These are phyloP conservation scores for Acacia acuminata DNA, from an alignment of 306 rosid species.

Conservation along the genomic window DNA sequence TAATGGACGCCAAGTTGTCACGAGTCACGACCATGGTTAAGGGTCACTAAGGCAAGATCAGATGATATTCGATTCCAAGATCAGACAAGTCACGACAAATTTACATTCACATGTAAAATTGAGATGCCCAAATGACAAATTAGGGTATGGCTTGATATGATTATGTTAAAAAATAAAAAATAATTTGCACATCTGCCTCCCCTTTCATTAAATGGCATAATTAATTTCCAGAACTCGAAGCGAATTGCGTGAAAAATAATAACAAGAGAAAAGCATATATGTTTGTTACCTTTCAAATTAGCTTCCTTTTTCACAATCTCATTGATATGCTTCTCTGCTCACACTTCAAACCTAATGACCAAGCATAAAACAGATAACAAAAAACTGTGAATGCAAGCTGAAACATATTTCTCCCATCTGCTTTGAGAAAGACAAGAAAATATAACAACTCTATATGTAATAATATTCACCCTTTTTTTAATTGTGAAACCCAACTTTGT, in stretches of 20 bases:
- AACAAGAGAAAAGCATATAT: conserved; percentile 25
- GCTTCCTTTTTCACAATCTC: conserved; percentile 89
- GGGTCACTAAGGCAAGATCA: not conserved
- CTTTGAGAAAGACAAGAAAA: not conserved
- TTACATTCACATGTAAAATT: not conserved
- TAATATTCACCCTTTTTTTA: not conserved
- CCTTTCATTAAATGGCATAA: not conserved
- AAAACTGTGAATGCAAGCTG: not conserved
- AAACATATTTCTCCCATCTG: not conserved
- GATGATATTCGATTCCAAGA: not conserved
- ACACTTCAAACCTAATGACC: conserved; percentile 73
- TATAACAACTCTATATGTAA: not conserved
- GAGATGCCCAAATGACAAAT: not conserved
- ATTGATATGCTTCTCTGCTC: conserved; percentile 88
- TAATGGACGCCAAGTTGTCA: not conserved
- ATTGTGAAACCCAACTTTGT: not conserved
- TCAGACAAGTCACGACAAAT: not conserved
- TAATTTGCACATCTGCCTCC: not conserved
- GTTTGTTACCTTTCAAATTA: conserved; percentile 80
- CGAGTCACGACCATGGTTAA: not conserved
- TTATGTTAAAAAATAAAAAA: too few relatives aligned
- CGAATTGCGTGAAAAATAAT: not conserved
- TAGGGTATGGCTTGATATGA: not conserved
- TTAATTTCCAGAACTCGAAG: not conserved
- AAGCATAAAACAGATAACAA: not conserved